Percentiles rank a stretch among this genome's conserved stretches.
These are phyloP conservation scores for Hippophae rhamnoides DNA, from an alignment of 306 rosid genomes.

Conservation along the genomic window DNA sequence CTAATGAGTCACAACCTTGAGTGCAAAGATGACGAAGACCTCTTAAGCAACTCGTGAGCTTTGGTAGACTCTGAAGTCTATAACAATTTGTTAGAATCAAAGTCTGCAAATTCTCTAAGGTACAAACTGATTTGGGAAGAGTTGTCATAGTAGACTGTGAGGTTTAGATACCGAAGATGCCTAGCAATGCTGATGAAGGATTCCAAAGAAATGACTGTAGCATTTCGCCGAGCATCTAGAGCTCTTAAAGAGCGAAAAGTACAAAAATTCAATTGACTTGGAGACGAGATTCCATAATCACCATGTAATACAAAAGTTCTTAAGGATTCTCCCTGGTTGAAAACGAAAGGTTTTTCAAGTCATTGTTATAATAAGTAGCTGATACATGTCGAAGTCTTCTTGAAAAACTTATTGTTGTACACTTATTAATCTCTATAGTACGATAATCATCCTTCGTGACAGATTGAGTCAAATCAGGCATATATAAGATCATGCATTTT, in stretches of 20 bases:
- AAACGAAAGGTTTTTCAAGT: background rate
- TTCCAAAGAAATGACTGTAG: background rate
- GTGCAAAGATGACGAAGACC: constrained; percentile 6
- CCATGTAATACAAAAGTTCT: background rate
- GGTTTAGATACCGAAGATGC: background rate
- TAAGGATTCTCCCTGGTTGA: background rate
- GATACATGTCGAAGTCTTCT: constrained; percentile 4
- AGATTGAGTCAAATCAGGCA: constrained; percentile 28
- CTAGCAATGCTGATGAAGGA: background rate
- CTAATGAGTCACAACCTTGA: background rate
- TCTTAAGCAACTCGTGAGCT: background rate
- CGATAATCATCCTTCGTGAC: constrained; percentile 16
- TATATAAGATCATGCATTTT: constrained; percentile 29
- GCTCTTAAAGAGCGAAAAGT: constrained; percentile 1
- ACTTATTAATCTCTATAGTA: background rate
- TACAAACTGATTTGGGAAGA: constrained; percentile 1
- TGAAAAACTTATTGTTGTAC: background rate
- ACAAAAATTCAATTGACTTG: background rate
- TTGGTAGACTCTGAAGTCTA: background rate
- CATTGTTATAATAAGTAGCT: background rate
- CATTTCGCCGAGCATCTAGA: background rate
- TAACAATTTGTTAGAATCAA: background rate
- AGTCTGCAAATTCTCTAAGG: background rate
- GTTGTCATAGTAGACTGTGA: background rate
- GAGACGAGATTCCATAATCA: accelerated